Evolutionary conservation across 2,329 filamentous ascomycete genomes (phyloP), one percentile per base, ranked within the genome.

Genomic region (Cladorrhinum sp.): DNA sequence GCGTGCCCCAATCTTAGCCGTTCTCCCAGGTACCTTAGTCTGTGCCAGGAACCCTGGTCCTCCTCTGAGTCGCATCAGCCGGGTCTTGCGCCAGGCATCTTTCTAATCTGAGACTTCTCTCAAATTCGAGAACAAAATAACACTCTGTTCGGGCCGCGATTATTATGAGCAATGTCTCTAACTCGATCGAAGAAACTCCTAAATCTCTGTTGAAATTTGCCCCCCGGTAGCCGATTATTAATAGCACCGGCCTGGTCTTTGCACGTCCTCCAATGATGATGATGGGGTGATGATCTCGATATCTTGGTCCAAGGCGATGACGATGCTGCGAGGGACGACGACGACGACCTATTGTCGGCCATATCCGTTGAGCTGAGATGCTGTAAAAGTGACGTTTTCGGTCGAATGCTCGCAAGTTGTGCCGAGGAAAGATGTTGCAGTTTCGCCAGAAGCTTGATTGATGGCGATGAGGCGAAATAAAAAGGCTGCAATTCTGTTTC

Each of bases 201-300:
- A 39, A 55, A 55, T 24, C 30, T 24, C 33, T 30, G n/a, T 46
- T 30, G 53, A 42, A 55, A 42, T 55, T 55, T 55, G 18, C 33
- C 53, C 53, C 53, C 53, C 33, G 18, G 20, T n/a, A 18, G 20
- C 53, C 33, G 53, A 26, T 55, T 55, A 55, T 55, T 55, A 55
- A 55, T 23, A 46, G 21, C 53, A 21, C 53, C 20, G 33, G 42
- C 26, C 33, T 55, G 18, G 30, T 39, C 28, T 46, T 42, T 42
- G 18, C n/a, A 42, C 36, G 3, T 16, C 14, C 10, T 42, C 14
- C 10, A 14, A n/a, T 16, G 36, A 16, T 14, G 36, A 42, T 42
- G 6, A n/a, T n/a, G n/a, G n/a, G 16, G 42, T 21, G 42, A 46
- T 46, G 3, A 20, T 9, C 16, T 20, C 3, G 4, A 46, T 46